Evolutionary conservation across 768 basidiomycete species (phyloP), one percentile per base, ranked within the genome.

Genomic region (Mycena olivaceomarginata): DNA sequence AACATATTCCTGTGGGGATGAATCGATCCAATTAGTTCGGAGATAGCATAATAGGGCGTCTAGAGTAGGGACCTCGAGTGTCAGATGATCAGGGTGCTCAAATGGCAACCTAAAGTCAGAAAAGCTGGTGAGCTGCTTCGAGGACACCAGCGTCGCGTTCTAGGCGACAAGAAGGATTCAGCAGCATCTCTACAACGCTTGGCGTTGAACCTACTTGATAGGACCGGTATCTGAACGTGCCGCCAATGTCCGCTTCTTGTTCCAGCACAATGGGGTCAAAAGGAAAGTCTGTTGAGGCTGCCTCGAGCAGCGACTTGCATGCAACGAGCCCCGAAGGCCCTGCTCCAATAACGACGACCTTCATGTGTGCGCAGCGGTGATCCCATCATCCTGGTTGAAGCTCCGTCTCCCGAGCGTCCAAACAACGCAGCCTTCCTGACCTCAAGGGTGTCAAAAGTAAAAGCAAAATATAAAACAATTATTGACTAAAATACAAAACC

Each of bases 51-150:
- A 64, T 65, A 53, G 40, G 37, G 51, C n/a, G 5, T 22, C 57
- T 5, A 48, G 25, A 25, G 25, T 25, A 25, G 68, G 15, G 70
- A 88, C 88, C 78, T 86, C 84, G 8, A 91, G 79, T 2, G 88
- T 88, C 31, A 91, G 80, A 78, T 92, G 91, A 80, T 92, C 91
- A 15, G 85, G 81, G 72, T 90, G 88, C 16, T 83, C 82, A 13
- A 86, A 75, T 13, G 91, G 89, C 40, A 91, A 82, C 15, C 92
- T 89, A 82, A 91, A 92, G 82, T 93, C 92, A 41, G 90, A 90
- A 83, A 92, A 93, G 73, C 87, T 87, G 6, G 92, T 93, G 46
- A 93, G 84, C 80, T 92, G 91, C 80, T 92, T 92, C 15, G 90
- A 90, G 16, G 89, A 90, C n/a, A 92, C 91, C 31, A 92, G 83